Conservation (phyloP, 2,329 filamentous ascomycete species). For the Aspergillus sp. region DNA sequence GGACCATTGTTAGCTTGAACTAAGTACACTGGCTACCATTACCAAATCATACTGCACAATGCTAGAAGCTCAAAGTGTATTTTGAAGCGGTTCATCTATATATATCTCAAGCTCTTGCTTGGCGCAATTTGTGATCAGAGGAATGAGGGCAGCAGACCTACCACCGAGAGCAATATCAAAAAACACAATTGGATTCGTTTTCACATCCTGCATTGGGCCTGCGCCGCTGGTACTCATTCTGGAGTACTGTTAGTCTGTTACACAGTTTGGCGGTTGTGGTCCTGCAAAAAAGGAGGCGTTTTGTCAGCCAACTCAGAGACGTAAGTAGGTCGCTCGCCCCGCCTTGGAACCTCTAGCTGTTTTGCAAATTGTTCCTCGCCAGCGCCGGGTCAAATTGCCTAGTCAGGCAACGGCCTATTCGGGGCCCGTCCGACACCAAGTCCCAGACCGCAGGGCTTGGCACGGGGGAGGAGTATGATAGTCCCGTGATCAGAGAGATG, state of each 20-base stretch:
- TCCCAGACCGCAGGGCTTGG: background rate
- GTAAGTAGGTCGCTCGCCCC: background rate
- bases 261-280: background rate
- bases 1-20: background rate
- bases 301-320: background rate
- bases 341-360: background rate
- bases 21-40: background rate
- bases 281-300: background rate
- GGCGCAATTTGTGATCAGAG: background rate
- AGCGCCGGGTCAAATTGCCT: background rate
- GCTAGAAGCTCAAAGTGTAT: background rate
- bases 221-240: background rate
- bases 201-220: slow-evolving; percentile 6
- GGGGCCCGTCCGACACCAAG: background rate
- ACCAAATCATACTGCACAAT: background rate
- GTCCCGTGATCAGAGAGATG: slow-evolving; percentile 6
- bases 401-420: background rate
- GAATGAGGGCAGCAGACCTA: slow-evolving; percentile 24
- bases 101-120: background rate
- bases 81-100: background rate
- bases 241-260: background rate
- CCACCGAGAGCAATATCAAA: slow-evolving; percentile 50
- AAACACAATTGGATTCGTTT: slow-evolving; percentile 48
- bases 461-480: background rate
- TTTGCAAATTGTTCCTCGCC: background rate